phyloP scores from a whole-genome alignment of 225 moss, liverwort and hornwort species.

The Marchantia polymorpha region DNA sequence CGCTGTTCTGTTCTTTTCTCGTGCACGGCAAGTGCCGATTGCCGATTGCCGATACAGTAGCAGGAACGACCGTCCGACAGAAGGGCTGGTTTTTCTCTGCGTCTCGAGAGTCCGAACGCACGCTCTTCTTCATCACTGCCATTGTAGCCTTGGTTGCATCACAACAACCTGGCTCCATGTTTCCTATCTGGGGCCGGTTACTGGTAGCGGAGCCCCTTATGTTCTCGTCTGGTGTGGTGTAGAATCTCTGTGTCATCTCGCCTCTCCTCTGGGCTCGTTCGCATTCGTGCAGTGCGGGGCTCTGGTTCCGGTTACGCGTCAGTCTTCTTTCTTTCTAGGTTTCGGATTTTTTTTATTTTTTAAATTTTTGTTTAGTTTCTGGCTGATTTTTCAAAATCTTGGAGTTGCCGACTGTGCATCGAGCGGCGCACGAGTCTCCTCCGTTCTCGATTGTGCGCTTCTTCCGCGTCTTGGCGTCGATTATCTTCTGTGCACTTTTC shows the following conservation, averaged over 20 bases:
- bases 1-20: conserved; percentile 1
- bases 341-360: background rate
- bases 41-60: conserved; percentile 8
- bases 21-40: conserved; percentile 5
- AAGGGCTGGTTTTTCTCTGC: background rate
- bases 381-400: conserved; percentile 11
- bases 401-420: background rate
- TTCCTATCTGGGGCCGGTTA: conserved; percentile 17
- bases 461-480: background rate
- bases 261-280: conserved; percentile 2
- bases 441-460: background rate
- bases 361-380: background rate
- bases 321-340: background rate
- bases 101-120: background rate
- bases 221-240: conserved; percentile 13
- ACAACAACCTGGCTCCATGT: conserved; percentile 24
- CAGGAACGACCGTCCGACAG: background rate
- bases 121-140: background rate
- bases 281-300: conserved; percentile 3
- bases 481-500: background rate
- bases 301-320: background rate
- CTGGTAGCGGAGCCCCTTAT: conserved; percentile 18
- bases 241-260: background rate
- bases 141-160: background rate
- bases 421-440: background rate